Base-by-base conservation (phyloP, 257 asterid species). In the Ilex asprella region DNA sequence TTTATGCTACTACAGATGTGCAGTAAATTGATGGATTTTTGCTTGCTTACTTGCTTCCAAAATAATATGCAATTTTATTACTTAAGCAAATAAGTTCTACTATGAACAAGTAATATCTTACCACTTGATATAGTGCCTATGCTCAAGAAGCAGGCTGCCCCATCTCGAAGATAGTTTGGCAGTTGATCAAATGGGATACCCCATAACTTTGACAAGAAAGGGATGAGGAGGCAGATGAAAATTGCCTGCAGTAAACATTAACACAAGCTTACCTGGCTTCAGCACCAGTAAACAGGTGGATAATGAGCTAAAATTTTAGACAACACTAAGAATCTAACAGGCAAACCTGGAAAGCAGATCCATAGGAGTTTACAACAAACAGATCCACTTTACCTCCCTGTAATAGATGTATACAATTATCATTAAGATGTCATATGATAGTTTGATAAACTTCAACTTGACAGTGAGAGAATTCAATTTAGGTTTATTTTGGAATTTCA, bases 131-230 rank as follows among this genome's bases (percentile, higher is more conserved):
- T 72, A 71, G 81, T 71, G 65, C 96, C 96, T 10, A 76, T 73
- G 77, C 89, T 93, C 85, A 93, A 75, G 81, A 93, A 89, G 82
- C 99, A 93, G 65, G 99, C 97, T 30, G 92, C 88, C 57, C 99
- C 97, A 71, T 89, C 96, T 84, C 81, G 89, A 63, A 87, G 76
- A 72, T 93, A 93, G 62, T 58, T 73, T 29, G 95, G 86, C 66
- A 93, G 87, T 75, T 84, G 95, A 74, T 68, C 5, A 74, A 93
- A 93, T 21, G 96, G 95, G 66, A 93, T 76, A 32, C 99, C 99
- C 96, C 96, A 93, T 57, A 89, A 78, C 77, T 87, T 89, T 31
- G 96, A 89, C 77, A 93, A 74, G 81, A 93, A 84, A 30, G 99
- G 99, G 56, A 93, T 83, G 80, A 93, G 95, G 56, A 93, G 89